Evolutionary conservation across 164 flowering plant species (phyloP).

Genomic region (Magnolia changhungtana): DNA sequence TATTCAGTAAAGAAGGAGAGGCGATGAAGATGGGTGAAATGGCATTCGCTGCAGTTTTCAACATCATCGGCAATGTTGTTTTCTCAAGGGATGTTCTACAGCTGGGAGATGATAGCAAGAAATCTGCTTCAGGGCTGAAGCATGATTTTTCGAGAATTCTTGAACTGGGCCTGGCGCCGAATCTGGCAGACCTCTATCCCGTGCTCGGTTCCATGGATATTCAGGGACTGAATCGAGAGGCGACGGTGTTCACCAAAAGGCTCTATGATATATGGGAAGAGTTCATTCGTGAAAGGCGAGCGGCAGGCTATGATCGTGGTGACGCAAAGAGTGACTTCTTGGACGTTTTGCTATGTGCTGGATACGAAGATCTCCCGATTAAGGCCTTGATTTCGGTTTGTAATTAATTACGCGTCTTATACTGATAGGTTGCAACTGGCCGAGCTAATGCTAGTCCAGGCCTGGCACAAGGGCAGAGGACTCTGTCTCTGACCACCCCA

Average conservation of each 20-base stretch:
- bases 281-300: constrained; percentile 14
- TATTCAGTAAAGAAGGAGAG: constrained; percentile 13
- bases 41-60: constrained; percentile 11
- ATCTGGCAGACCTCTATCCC: constrained; percentile 10
- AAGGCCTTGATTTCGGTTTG: constrained; percentile 20
- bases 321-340: constrained; percentile 15
- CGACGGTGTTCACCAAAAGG: background rate
- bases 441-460: too few species aligned
- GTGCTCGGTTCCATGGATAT: constrained; percentile 6
- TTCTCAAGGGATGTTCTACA: constrained; percentile 18
- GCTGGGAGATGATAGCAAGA: constrained; percentile 3
- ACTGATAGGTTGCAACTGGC: background rate
- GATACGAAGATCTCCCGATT: constrained; percentile 17
- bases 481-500: background rate
- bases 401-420: background rate
- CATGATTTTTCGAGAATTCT: background rate
- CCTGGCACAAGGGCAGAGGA: background rate
- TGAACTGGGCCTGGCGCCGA: constrained; percentile 2
- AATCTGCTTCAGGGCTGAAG: constrained; percentile 1
- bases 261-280: constrained; percentile 17
- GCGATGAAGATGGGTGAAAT: constrained; percentile 21
- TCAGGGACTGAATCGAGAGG: constrained; percentile 9
- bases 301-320: background rate
- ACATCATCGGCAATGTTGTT: constrained; percentile 14
- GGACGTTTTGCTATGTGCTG: constrained; percentile 13